These are phyloP conservation scores for Allium fistulosum DNA, from an alignment of 106 monocot genomes.

Conservation along the genomic window DNA sequence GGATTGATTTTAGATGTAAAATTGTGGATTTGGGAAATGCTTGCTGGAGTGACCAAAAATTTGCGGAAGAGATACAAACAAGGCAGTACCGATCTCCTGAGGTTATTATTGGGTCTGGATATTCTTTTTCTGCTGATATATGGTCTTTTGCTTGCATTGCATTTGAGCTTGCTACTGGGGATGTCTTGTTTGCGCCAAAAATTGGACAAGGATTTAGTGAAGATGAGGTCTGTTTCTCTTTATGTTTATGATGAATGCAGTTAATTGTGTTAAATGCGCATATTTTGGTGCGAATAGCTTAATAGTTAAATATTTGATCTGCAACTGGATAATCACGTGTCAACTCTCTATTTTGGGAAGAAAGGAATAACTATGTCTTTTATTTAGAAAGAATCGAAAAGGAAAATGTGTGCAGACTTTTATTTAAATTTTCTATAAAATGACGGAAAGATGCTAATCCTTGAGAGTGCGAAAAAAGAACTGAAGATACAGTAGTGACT, in stretches of 20 bases:
- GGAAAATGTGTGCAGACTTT: too few relatives aligned
- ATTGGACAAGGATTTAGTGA: constrained; percentile 58
- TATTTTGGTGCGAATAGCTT: too few relatives aligned
- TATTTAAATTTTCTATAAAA: too few relatives aligned
- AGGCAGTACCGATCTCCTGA: constrained; percentile 90
- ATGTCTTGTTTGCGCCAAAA: constrained; percentile 73
- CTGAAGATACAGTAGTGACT: too few relatives aligned
- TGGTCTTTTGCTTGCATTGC: constrained; percentile 95
- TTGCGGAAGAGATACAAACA: constrained; percentile 74
- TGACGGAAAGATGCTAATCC: too few relatives aligned
- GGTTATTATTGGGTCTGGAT: constrained; percentile 81
- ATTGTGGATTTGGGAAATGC: constrained; percentile 97
- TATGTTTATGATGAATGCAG: neutral
- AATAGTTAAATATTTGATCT: too few relatives aligned
- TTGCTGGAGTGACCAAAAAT: constrained; percentile 65
- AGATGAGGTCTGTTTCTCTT: constrained; percentile 64
- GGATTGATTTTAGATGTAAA: constrained; percentile 77
- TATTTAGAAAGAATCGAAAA: too few relatives aligned
- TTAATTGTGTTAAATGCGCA: too few relatives aligned
- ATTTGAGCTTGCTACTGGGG: constrained; percentile 97
- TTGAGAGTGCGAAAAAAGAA: too few relatives aligned
- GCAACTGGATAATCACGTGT: too few relatives aligned
- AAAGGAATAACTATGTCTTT: too few relatives aligned
- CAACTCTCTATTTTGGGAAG: too few relatives aligned
- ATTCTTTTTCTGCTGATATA: constrained; percentile 74